phyloP scores from a whole-genome alignment of 2,329 filamentous ascomycete species.

The Epichloe bromicola region DNA sequence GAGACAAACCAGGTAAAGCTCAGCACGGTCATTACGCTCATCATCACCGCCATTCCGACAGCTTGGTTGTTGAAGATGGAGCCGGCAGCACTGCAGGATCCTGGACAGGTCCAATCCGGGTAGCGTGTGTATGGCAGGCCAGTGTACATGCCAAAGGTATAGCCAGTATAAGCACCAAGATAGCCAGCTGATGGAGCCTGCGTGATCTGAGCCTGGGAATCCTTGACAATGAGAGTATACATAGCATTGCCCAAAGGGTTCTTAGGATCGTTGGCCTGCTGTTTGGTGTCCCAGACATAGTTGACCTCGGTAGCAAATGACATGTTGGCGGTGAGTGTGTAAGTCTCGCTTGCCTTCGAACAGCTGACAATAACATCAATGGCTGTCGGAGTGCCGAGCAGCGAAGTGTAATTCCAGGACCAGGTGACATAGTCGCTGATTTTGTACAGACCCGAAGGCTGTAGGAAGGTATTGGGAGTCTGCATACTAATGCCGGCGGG shows the following conservation, averaged over 20 bases:
- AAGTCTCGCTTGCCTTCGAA: conserved; percentile 37
- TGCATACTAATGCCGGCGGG: conserved; percentile 39
- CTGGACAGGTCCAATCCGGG: conserved; percentile 40
- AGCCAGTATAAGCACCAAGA: conserved; percentile 32
- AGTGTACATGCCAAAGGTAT: conserved; percentile 47
- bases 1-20: conserved; percentile 54
- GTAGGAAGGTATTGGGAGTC: conserved; percentile 32
- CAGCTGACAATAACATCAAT: conserved; percentile 47
- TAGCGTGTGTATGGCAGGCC: conserved; percentile 37
- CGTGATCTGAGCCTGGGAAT: conserved; percentile 38
- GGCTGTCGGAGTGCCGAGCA: conserved; percentile 44
- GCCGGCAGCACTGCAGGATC: conserved; percentile 42
- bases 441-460: conserved; percentile 40
- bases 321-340: conserved; percentile 52
- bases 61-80: conserved; percentile 33
- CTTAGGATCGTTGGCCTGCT: conserved; percentile 31
- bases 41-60: conserved; percentile 36
- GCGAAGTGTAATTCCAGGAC: conserved; percentile 52
- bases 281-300: conserved; percentile 46
- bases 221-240: conserved; percentile 51
- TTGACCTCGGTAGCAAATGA: conserved; percentile 37
- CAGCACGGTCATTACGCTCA: conserved; percentile 42
- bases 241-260: conserved; percentile 37
- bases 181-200: conserved; percentile 43
- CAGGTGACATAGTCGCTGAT: conserved; percentile 48